Evolutionary conservation across 345 rosid species (phyloP), one percentile per base, ranked within the genome.

Genomic region (Syzygium oleosum): DNA sequence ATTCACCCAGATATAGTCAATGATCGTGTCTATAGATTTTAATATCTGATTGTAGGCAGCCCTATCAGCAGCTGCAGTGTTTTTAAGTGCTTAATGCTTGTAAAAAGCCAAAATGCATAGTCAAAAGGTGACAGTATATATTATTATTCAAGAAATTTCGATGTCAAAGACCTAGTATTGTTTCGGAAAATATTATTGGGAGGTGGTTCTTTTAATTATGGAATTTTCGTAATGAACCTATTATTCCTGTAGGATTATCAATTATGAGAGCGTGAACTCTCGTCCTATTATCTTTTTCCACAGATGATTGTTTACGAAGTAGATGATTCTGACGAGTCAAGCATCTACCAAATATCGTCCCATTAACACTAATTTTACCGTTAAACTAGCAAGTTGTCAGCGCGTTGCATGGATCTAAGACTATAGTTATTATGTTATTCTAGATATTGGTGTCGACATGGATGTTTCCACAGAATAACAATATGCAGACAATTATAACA

Each of bases 91-190:
- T 56, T 23, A 23, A 58, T 23, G 5, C 63, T 58, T 58, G 63
- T 58, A 58, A 58, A 58, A 58, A 4, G 63, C n/a, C 29, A 58
- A 56, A 58, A 58, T 23, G 29, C n/a, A 56, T 23, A 23, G 61
- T 56, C 2, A 0, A 56, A 56, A 56, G 61, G 63, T 10, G 63
- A 58, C 61, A 23, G 0, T 58, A 58, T 58, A 43, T 43, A 43
- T 43, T 43, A 10, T 58, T 58, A 58, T 58, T 23, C n/a, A 58
- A 58, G 63, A 58, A 23, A 0, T 10, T 58, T 58, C 0, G 0
- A 58, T 0, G 63, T 2, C 61, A 56, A 23, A 56, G 63, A 56
- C 3, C 10, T 10, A 3, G 61, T 56, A 23, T 1, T 10, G 0
- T 56, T 56, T 56, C n/a, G 0, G 6, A 56, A 54, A 56, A 56